Evolutionary conservation across 163 green algal genomes (phyloP), one percentile per base, ranked within the genome.

Genomic region (Scenedesmus sp.): DNA sequence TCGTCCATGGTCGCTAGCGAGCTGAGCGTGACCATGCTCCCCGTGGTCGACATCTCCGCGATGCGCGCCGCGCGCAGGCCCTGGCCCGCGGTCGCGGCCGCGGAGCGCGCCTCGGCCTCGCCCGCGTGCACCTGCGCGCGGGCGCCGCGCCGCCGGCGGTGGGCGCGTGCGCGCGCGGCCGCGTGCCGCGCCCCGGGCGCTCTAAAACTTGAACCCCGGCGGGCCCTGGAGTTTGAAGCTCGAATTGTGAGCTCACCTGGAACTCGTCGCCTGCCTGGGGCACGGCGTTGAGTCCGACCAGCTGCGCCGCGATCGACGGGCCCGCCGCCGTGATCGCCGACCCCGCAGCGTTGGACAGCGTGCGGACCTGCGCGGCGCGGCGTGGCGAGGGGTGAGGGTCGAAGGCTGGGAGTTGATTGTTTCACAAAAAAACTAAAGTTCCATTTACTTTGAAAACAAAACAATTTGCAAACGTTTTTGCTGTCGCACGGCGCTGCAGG

Each of bases 281-380:
- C 26, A 90, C 79, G 50, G 82, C 66, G 6, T 93, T 91, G 10
- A 98, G 89, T 7, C 96, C 96, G 17, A 95, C 65, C 83, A 99
- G 87, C 83, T 97, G 90, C 26, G 98, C 95, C 5, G 96, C 91
- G 28, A 93, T 92, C 45, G 90, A 97, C 15, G 96, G 95, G 6
- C 91, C 92, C 0, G 95, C 96, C 22, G 90, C 83, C 4, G 72
- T 33, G 1, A 94, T 70, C 1, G 85, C 66, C 1, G 39, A 26
- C 14, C 91, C 91, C 22, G n/a, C 60, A 15, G 50, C 50, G 80
- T 92, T 88, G 63, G 78, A 75, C 77, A 97, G 83, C 9, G 75
- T 82, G 22, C 91, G 81, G 17, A 95, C 87, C 77, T 87, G 82
- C 74, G 65, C 3, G 4, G 70, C 1, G 4, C 10, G 39, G 39